Percentiles rank a stretch among this genome's conserved stretches.
Conservation (phyloP, 176 grass and related monocot species). For the Aegilops speltoides region DNA sequence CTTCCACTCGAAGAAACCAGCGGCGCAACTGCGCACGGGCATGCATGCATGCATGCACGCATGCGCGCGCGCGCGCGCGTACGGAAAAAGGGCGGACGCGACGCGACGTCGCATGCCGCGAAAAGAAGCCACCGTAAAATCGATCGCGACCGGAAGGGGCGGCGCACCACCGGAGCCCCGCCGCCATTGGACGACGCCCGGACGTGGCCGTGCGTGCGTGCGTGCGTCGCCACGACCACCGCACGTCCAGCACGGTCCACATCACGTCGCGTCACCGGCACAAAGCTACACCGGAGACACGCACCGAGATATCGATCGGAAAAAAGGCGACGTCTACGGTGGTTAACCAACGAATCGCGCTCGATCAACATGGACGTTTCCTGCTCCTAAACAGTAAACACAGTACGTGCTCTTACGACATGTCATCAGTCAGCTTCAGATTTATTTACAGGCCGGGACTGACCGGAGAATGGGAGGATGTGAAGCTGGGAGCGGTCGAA, state of each 20-base stretch:
- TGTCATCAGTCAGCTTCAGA: not conserved
- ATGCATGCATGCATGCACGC: not conserved
- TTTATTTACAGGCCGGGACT: not conserved
- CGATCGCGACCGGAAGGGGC: not conserved
- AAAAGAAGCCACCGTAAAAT: not conserved
- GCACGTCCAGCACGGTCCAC: constrained; percentile 12
- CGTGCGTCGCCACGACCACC: not conserved
- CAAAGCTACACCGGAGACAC: not conserved
- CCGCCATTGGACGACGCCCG: not conserved
- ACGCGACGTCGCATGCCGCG: not conserved
- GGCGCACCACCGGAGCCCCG: constrained; percentile 5
- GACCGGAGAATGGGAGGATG: no score
- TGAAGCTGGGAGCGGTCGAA: not conserved
- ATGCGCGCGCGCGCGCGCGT: not conserved
- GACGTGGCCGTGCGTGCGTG: not conserved
- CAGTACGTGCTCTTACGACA: not conserved
- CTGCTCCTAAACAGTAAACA: not conserved
- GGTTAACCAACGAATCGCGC: not conserved
- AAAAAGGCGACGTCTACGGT: not conserved
- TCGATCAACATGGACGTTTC: not conserved
- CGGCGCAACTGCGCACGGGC: no score
- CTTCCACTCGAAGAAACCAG: not conserved
- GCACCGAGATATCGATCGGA: not conserved
- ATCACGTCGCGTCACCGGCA: constrained; percentile 28
- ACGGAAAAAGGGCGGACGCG: not conserved